Conservation (phyloP, 306 rosid species). For the Vigna radiata region DNA sequence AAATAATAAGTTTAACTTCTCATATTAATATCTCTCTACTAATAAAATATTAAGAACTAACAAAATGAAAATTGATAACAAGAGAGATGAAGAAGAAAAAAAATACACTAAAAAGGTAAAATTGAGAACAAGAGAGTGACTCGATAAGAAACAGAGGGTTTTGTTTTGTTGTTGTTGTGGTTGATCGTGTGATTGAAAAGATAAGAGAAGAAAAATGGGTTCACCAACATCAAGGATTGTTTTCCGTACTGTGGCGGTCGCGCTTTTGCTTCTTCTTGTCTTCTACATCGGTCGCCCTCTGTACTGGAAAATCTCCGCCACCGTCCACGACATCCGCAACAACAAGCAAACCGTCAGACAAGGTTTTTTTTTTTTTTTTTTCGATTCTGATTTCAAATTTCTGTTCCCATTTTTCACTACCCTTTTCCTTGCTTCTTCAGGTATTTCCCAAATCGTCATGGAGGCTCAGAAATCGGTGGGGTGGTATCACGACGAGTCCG, state of each 20-base stretch:
- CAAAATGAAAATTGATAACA: too few species aligned
- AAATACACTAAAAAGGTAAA: too few species aligned
- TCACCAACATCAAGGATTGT: constrained; percentile 57
- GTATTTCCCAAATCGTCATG: constrained; percentile 81
- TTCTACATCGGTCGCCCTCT: constrained; percentile 86
- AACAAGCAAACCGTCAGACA: constrained; percentile 81
- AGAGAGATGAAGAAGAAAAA: too few species aligned
- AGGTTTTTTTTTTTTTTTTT: constrained; percentile 46
- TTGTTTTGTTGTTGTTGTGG: background rate
- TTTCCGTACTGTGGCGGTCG: constrained; percentile 55
- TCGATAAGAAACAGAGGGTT: background rate
- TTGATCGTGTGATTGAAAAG: background rate
- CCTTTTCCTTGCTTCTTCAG: constrained; percentile 42
- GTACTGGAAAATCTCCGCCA: constrained; percentile 89
- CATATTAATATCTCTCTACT: too few species aligned
- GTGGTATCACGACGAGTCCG: constrained; percentile 53
- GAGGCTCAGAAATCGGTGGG: constrained; percentile 89
- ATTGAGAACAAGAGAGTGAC: too few species aligned
- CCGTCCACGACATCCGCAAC: constrained; percentile 77
- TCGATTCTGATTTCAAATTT: background rate
- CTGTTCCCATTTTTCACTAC: background rate
- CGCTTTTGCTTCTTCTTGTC: constrained; percentile 53
- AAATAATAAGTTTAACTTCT: too few species aligned
- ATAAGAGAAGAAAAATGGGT: constrained; percentile 53
- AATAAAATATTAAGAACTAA: too few species aligned